Percentiles rank a stretch among this genome's conserved stretches.
phyloP scores from a whole-genome alignment of 225 moss, liverwort and hornwort genomes.

The Thuidium tamariscinum region DNA sequence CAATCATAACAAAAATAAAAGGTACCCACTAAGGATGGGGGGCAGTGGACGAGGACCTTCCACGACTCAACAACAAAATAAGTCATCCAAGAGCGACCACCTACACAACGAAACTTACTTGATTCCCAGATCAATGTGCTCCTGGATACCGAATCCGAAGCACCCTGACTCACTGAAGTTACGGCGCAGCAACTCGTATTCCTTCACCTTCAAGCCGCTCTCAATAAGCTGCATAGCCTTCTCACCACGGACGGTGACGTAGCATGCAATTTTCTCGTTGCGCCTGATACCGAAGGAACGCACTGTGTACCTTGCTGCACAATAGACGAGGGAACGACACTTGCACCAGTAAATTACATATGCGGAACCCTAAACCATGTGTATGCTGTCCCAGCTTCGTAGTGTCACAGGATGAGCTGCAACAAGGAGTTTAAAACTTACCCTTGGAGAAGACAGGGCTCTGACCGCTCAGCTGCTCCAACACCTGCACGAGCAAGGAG shows the following conservation, averaged over 20 bases:
- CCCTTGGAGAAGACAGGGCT: conserved; percentile 32
- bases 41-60: not conserved
- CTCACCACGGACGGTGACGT: conserved; percentile 4
- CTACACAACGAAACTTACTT: not conserved
- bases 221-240: conserved; percentile 5
- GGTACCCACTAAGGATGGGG: too few species aligned
- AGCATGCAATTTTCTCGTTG: conserved; percentile 11
- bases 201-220: conserved; percentile 12
- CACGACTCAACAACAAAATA: not conserved
- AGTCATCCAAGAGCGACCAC: not conserved
- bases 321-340: not conserved
- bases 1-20: not conserved
- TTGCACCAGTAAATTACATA: not conserved
- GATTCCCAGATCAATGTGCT: conserved; percentile 8
- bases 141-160: conserved; percentile 8
- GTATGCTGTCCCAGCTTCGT: not conserved
- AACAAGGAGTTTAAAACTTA: not conserved
- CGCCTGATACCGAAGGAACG: conserved; percentile 7
- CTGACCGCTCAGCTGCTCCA: conserved; percentile 38
- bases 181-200: conserved; percentile 9
- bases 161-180: conserved; percentile 11
- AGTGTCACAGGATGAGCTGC: not conserved
- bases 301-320: conserved; percentile 31
- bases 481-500: conserved; percentile 1
- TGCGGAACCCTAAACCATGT: not conserved